phyloP scores from a whole-genome alignment of 106 monocot species.

The Vanilla planifolia region DNA sequence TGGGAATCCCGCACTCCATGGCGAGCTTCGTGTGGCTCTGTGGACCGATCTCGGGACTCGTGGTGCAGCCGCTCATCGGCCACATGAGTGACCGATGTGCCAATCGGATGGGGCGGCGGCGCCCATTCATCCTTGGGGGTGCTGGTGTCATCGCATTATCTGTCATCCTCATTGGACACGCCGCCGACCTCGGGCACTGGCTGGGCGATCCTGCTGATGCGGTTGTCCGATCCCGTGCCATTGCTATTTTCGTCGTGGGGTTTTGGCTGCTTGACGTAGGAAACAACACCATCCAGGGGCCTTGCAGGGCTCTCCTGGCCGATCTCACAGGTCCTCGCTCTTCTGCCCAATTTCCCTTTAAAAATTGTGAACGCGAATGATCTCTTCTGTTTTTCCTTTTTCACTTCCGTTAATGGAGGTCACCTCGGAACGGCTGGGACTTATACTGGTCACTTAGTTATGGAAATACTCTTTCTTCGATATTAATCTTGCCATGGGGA shows the following conservation, averaged over 20 bases:
- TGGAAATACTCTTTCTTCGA: background rate
- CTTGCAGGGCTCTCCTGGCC: constrained; percentile 57
- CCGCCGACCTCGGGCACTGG: constrained; percentile 45
- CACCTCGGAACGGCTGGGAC: too few relatives aligned
- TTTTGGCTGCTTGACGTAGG: constrained; percentile 70
- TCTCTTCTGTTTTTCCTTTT: background rate
- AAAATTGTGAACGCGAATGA: background rate
- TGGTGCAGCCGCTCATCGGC: constrained; percentile 67
- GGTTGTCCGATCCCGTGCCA: constrained; percentile 21
- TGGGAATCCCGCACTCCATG: constrained; percentile 60
- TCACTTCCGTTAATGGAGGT: background rate
- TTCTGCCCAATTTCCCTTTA: background rate
- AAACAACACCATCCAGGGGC: constrained; percentile 59
- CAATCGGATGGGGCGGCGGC: constrained; percentile 35
- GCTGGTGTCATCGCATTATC: constrained; percentile 27
- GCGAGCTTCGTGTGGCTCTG: constrained; percentile 76
- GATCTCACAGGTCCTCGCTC: constrained; percentile 41
- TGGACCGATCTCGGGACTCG: constrained; percentile 59
- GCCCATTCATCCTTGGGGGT: constrained; percentile 50
- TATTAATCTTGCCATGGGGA: background rate
- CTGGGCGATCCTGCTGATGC: constrained; percentile 29
- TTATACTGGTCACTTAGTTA: background rate
- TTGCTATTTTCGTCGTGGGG: constrained; percentile 42
- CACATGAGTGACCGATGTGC: constrained; percentile 47
- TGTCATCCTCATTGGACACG: constrained; percentile 40